These are phyloP conservation scores for Chalciporus sphaerocephalus DNA, from an alignment of 768 basidiomycete species.

Conservation along the genomic window DNA sequence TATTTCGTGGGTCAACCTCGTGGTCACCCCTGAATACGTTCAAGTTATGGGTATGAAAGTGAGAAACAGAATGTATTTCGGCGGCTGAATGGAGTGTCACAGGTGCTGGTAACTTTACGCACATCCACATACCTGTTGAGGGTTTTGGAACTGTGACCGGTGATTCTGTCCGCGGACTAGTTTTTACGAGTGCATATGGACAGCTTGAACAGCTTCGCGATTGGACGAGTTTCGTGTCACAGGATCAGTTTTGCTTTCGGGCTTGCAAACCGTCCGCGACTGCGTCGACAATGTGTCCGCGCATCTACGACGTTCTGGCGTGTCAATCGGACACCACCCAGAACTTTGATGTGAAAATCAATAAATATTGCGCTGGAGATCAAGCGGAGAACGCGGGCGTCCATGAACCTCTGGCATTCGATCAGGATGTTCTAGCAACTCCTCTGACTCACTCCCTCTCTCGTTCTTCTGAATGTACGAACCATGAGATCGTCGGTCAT, in stretches of 20 bases:
- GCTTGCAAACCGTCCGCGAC: constrained; percentile 53
- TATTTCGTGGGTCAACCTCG: constrained; percentile 64
- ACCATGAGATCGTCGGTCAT: constrained; percentile 50
- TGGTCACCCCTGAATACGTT: constrained; percentile 71
- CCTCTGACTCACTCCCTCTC: constrained; percentile 56
- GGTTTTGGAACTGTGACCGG: constrained; percentile 59
- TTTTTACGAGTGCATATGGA: constrained; percentile 72
- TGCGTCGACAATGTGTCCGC: constrained; percentile 55
- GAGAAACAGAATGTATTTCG: constrained; percentile 14
- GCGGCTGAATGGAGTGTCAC: constrained; percentile 30
- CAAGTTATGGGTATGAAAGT: constrained; percentile 54
- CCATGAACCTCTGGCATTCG: constrained; percentile 63
- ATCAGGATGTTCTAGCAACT: constrained; percentile 56
- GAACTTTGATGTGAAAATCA: constrained; percentile 41
- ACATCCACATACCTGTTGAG: constrained; percentile 56
- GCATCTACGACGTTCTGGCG: constrained; percentile 54
- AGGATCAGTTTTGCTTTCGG: constrained; percentile 64
- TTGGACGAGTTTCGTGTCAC: constrained; percentile 72
- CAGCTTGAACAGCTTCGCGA: constrained; percentile 55
- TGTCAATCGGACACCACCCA: constrained; percentile 63
- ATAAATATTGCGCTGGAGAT: constrained; percentile 52
- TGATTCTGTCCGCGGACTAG: constrained; percentile 61
- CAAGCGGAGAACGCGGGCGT: constrained; percentile 61
- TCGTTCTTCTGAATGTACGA: constrained; percentile 56
- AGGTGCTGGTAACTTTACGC: constrained; percentile 63